Percentiles rank a stretch among this genome's conserved stretches.
Conservation (phyloP, 345 rosid species). For the Kandelia obovata region DNA sequence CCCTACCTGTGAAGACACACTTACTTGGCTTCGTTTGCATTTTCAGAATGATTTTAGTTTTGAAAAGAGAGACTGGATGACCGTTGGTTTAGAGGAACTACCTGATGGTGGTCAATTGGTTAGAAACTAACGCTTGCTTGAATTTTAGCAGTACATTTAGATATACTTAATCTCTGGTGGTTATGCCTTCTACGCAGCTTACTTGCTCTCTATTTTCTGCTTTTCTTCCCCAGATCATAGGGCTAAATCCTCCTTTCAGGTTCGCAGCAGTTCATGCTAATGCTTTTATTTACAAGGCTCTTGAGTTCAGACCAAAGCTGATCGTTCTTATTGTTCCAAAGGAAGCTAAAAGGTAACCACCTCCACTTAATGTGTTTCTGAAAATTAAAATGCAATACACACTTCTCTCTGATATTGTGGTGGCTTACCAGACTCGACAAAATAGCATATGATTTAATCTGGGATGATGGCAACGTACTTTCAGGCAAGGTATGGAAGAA, state of each 20-base stretch:
- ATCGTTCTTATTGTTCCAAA: constrained; percentile 84
- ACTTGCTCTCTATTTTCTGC: neutral
- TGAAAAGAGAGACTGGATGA: constrained; percentile 84
- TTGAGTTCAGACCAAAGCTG: constrained; percentile 83
- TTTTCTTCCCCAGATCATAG: constrained; percentile 61
- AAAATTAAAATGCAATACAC: too few species aligned
- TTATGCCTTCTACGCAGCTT: too few species aligned
- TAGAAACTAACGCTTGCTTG: constrained; percentile 6
- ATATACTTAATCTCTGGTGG: neutral
- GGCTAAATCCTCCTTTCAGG: constrained; percentile 97
- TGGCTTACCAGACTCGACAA: constrained; percentile 56
- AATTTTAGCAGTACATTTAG: constrained; percentile 9
- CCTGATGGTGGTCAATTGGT: constrained; percentile 73
- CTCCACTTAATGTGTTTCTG: neutral
- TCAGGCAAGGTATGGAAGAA: constrained; percentile 83
- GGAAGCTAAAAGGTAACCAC: constrained; percentile 66
- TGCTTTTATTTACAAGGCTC: constrained; percentile 74
- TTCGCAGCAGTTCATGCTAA: constrained; percentile 65
- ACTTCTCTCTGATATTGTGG: neutral
- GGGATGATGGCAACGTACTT: constrained; percentile 62
- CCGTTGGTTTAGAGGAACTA: constrained; percentile 56
- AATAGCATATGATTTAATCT: constrained; percentile 67
- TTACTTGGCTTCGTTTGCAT: constrained; percentile 5
- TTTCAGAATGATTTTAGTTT: constrained; percentile 65
- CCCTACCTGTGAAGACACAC: neutral